phyloP scores from a whole-genome alignment of 257 asterid genomes.

The Solanum acaule region DNA sequence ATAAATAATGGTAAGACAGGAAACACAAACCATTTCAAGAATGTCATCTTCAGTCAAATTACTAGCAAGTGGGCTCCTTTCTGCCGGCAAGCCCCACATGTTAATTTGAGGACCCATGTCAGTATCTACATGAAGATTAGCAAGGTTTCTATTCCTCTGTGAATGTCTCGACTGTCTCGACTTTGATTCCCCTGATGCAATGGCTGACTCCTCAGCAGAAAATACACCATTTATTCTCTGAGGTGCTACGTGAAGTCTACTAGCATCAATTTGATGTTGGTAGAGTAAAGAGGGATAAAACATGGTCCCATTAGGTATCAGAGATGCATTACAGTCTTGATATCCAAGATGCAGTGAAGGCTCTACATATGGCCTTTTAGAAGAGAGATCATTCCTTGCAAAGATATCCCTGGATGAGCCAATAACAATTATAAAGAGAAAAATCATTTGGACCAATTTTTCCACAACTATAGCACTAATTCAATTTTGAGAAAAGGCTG shows the following conservation, averaged over 20 bases:
- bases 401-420: constrained; percentile 47
- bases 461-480: not conserved
- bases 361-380: constrained; percentile 36
- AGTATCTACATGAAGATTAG: constrained; percentile 6
- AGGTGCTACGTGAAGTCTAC: constrained; percentile 45
- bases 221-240: constrained; percentile 22
- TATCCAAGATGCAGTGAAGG: constrained; percentile 27
- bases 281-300: constrained; percentile 51
- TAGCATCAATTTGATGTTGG: constrained; percentile 57
- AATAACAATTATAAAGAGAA: not conserved
- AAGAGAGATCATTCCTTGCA: constrained; percentile 30
- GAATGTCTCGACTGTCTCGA: constrained; percentile 25
- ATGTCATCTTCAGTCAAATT: constrained; percentile 81
- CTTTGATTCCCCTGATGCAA: constrained; percentile 21
- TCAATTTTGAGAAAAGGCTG: not conserved
- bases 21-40: constrained; percentile 66
- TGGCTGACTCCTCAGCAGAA: constrained; percentile 18
- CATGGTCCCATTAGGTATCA: constrained; percentile 34
- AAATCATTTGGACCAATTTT: not conserved
- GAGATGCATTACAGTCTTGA: constrained; percentile 33
- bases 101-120: constrained; percentile 25
- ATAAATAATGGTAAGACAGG: constrained; percentile 8
- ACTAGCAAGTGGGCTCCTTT: constrained; percentile 37
- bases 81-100: constrained; percentile 50
- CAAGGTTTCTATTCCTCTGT: constrained; percentile 25